Base-by-base conservation (phyloP, 129 eudicot genomes). In the Flaveria linearis region DNA sequence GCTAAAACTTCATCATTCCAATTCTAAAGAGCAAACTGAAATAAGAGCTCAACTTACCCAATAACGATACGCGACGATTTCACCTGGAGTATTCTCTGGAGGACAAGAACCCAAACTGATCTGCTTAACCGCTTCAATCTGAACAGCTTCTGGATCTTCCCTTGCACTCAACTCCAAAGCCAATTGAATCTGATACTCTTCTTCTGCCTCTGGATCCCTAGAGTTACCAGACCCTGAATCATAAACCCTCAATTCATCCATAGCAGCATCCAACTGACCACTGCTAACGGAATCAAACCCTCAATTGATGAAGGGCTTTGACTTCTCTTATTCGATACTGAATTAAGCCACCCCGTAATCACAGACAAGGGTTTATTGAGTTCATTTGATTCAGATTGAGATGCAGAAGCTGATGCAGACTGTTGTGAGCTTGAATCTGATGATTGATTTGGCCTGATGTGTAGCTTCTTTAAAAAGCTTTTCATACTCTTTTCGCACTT, bases 101-200 rank as follows among this genome's bases (percentile, higher is more conserved):
- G 77, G 75, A 78, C 75, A 85, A 61, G 93, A 82, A 7, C 89
- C 96, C 76, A 94, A 88, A 85, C 99, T 94, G 63, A 94, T 94
- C 86, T 91, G 96, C 85, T 94, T 91, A 72, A 91, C 99, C 69
- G 97, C 97, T 79, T 94, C 99, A 77, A 94, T 94, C 78, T 94
- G 96, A 42, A 86, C 92, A 11, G 99, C 99, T 80, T 91, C 99
- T 45, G 99, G 99, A 77, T 94, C 99, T 82, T 94, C 99, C 74
- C 78, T 91, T 20, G 94, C 97, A 86, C 99, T 94, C 86, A 94
- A 77, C 82, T 87, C 97, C 80, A 94, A 80, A 81, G 99, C 99
- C 86, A 94, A 80, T 52, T 94, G 93, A 71, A 94, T 83, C 58
- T 94, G 99, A 84, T 87, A 87, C 81, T 91, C 97, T 81, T 91